Conservation (phyloP, 345 rosid genomes). For the Pistacia atlantica region DNA sequence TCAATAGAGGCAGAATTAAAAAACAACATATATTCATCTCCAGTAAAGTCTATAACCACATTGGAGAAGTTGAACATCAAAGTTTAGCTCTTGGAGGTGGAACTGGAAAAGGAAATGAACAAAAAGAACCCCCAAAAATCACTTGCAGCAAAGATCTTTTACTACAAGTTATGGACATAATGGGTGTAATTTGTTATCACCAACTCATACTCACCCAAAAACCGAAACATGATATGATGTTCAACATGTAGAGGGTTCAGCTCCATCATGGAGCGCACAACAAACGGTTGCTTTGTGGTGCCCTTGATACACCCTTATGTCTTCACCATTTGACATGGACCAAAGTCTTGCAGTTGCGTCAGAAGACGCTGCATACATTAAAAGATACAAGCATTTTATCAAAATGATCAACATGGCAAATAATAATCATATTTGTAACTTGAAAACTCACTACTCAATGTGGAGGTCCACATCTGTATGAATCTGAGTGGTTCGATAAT, state of each 20-base stretch:
- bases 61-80: neutral
- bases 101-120: too few relatives aligned
- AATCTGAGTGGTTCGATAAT: neutral
- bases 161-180: neutral
- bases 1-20: neutral
- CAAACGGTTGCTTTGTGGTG: slow-evolving; percentile 95
- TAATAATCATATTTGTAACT: neutral
- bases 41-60: neutral
- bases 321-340: slow-evolving; percentile 70
- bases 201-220: too few relatives aligned
- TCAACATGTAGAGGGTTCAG: slow-evolving; percentile 41
- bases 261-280: slow-evolving; percentile 92
- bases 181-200: too few relatives aligned
- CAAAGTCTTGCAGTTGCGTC: slow-evolving; percentile 91
- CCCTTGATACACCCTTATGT: slow-evolving; percentile 74
- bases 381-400: neutral
- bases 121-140: too few relatives aligned
- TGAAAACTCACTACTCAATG: too few relatives aligned
- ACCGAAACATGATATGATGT: too few relatives aligned
- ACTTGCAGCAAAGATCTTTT: too few relatives aligned
- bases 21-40: neutral
- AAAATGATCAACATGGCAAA: neutral
- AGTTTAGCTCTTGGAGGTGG: neutral
- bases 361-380: slow-evolving; percentile 65
- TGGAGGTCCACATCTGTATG: neutral